These are phyloP conservation scores for Podaxis sp. DNA, from an alignment of 768 basidiomycete genomes.

Conservation along the genomic window DNA sequence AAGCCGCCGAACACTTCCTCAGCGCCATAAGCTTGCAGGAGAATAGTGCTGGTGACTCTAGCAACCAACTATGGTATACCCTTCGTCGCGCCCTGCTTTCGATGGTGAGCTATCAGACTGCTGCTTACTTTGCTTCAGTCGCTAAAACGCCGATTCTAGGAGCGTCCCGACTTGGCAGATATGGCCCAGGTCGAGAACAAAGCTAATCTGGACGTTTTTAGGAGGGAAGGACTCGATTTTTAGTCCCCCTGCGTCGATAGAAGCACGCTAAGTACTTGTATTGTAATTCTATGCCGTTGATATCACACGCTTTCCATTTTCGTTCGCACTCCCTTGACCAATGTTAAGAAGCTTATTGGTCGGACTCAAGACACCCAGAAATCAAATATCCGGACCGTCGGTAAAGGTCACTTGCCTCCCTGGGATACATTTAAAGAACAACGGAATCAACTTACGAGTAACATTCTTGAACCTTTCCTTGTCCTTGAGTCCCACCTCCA, in stretches of 20 bases:
- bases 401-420: neutral
- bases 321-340: neutral
- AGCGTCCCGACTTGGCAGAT: conserved; percentile 79
- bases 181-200: conserved; percentile 59
- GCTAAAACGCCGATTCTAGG: conserved; percentile 36
- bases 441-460: neutral
- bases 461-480: neutral
- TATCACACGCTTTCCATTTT: neutral
- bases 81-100: conserved; percentile 74
- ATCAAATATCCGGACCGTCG: neutral
- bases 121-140: neutral
- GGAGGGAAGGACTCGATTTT: conserved; percentile 87
- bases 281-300: neutral
- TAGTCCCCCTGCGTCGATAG: conserved; percentile 28
- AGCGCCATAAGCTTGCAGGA: conserved; percentile 81
- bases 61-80: conserved; percentile 87
- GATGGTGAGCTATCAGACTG: conserved; percentile 53
- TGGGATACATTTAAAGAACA: neutral
- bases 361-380: neutral
- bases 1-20: conserved; percentile 95
- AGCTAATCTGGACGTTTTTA: conserved; percentile 66
- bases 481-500: neutral
- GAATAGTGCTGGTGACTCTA: conserved; percentile 61
- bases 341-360: conserved; percentile 2
- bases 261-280: neutral